Conservation (phyloP, 495 filamentous ascomycete genomes). For the Aspergillus steynii region DNA sequence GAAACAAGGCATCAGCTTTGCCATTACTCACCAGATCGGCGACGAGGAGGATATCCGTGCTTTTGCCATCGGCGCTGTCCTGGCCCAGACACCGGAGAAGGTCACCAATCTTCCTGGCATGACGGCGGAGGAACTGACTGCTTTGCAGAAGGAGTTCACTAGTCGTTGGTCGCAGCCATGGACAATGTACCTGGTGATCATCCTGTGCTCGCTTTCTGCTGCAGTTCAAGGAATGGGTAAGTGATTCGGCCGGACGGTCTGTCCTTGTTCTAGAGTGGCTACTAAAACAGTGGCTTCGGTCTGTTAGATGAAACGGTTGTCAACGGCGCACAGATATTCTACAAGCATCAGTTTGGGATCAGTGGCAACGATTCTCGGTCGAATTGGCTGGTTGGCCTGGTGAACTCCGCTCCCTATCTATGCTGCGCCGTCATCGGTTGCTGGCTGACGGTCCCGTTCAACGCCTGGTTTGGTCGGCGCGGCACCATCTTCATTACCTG, state of each 20-base stretch:
- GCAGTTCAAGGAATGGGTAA: slow-evolving; percentile 62
- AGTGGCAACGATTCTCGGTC: slow-evolving; percentile 20
- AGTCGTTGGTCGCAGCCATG: slow-evolving; percentile 60
- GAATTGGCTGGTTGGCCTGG: slow-evolving; percentile 42
- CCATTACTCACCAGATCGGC: slow-evolving; percentile 60
- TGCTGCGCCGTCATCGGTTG: slow-evolving; percentile 47
- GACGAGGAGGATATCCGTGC: slow-evolving; percentile 45
- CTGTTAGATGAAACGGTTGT: slow-evolving; percentile 68
- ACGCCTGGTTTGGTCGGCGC: slow-evolving; percentile 54
- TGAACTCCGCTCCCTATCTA: slow-evolving; percentile 49
- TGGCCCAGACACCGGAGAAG: slow-evolving; percentile 47
- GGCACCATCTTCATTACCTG: slow-evolving; percentile 60
- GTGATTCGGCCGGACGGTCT: slow-evolving; percentile 42
- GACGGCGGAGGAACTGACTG: slow-evolving; percentile 43
- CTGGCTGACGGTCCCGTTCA: slow-evolving; percentile 58
- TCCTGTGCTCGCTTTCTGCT: slow-evolving; percentile 49
- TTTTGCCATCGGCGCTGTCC: slow-evolving; percentile 55
- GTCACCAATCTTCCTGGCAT: slow-evolving; percentile 47
- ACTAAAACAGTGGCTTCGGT: slow-evolving; percentile 31
- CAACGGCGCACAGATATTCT: slow-evolving; percentile 74
- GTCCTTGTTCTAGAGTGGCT: slow-evolving; percentile 37
- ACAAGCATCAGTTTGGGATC: slow-evolving; percentile 41
- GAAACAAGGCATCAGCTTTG: slow-evolving; percentile 66
- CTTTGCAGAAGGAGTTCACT: slow-evolving; percentile 46
- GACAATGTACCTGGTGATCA: slow-evolving; percentile 53